Percentiles rank a stretch among this genome's conserved stretches.
Conservation (phyloP, 352 stramenopile genomes). For the Globisporangium parvum region DNA sequence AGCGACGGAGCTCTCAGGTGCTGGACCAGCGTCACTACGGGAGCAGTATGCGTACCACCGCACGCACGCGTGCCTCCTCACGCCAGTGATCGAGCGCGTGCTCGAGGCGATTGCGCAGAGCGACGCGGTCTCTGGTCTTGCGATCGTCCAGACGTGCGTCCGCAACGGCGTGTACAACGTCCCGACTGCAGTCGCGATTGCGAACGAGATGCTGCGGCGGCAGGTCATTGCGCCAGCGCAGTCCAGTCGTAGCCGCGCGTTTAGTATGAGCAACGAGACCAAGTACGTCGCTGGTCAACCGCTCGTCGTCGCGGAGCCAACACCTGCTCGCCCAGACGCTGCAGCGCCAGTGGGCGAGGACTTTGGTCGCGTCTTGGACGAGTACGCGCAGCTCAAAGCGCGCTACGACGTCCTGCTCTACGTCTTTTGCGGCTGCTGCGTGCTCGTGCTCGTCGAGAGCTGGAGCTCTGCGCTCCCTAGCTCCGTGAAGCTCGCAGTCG, state of each 20-base stretch:
- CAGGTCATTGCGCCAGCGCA: slow-evolving; percentile 20
- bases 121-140: slow-evolving; percentile 22
- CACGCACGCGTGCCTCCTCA: slow-evolving; percentile 9
- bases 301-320: slow-evolving; percentile 1
- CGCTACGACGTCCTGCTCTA: slow-evolving; percentile 26
- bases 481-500: slow-evolving; percentile 29
- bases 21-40: neutral
- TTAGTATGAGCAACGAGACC: slow-evolving; percentile 3
- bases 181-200: slow-evolving; percentile 26
- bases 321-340: too few species aligned
- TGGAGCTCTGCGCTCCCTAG: slow-evolving; percentile 22
- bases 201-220: slow-evolving; percentile 26
- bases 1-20: neutral
- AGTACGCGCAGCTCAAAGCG: slow-evolving; percentile 21
- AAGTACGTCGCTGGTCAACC: slow-evolving; percentile 3
- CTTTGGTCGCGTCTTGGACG: slow-evolving; percentile 18
- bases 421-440: slow-evolving; percentile 30
- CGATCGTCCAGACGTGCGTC: slow-evolving; percentile 34
- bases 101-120: slow-evolving; percentile 7
- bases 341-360: slow-evolving; percentile 18
- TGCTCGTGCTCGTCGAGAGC: slow-evolving; percentile 27
- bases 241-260: slow-evolving; percentile 1
- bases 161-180: slow-evolving; percentile 36
- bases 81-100: slow-evolving; percentile 5
- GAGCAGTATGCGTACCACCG: neutral